Conservation (phyloP, 495 filamentous ascomycete species). For the Podospora australis region DNA sequence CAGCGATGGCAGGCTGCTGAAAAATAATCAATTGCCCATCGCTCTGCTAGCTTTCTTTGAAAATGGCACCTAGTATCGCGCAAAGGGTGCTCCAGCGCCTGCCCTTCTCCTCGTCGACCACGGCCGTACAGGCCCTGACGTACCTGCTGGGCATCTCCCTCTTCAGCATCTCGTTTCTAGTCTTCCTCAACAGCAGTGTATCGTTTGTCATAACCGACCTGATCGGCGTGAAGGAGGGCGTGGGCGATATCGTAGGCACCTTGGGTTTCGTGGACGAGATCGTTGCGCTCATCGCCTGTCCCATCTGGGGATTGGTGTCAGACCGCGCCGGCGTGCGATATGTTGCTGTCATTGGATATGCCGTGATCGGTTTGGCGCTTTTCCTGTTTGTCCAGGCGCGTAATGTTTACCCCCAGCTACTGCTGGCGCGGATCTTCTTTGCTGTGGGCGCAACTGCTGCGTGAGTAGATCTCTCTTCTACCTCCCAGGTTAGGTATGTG, state of each 20-base stretch:
- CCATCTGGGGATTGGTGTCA: conserved; percentile 84
- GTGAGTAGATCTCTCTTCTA: conserved; percentile 31
- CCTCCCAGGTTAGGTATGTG: background rate
- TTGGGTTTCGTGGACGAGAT: conserved; percentile 94
- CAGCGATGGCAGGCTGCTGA: too few relatives aligned
- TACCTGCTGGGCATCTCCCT: conserved; percentile 88
- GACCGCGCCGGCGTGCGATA: conserved; percentile 81
- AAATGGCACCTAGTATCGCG: too few relatives aligned
- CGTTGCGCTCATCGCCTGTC: conserved; percentile 83
- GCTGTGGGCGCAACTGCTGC: conserved; percentile 84
- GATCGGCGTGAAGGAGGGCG: conserved; percentile 64
- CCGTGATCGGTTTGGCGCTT: conserved; percentile 67
- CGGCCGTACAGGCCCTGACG: conserved; percentile 65
- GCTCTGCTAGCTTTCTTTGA: too few relatives aligned
- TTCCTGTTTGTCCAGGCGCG: conserved; percentile 76
- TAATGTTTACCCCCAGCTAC: conserved; percentile 83
- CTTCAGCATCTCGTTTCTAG: conserved; percentile 93
- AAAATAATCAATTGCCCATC: too few relatives aligned
- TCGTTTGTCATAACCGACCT: conserved; percentile 93
- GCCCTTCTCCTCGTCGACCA: conserved; percentile 54
- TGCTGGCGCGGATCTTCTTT: conserved; percentile 82
- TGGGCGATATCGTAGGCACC: conserved; percentile 88
- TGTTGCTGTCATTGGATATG: conserved; percentile 73
- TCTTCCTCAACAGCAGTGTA: conserved; percentile 91
- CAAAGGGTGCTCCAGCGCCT: conserved; percentile 38